phyloP scores from a whole-genome alignment of 2,329 filamentous ascomycete species.

The Epichloe uncinata region DNA sequence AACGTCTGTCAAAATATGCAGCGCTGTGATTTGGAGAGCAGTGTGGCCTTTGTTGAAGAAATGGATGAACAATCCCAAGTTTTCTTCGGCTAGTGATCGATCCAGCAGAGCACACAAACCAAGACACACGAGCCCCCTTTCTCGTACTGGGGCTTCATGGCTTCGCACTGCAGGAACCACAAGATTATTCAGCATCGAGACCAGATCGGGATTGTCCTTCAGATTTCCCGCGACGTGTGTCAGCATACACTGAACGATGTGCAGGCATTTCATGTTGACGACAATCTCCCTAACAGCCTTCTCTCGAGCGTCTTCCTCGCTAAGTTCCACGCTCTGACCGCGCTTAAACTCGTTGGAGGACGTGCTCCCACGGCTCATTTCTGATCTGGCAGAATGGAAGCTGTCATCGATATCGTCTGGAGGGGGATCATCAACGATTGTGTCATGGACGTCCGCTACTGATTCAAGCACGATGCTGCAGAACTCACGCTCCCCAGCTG shows the following conservation, averaged over 20 bases:
- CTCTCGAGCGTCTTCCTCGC: slow-evolving; percentile 51
- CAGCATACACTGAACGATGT: slow-evolving; percentile 95
- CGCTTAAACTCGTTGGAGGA: slow-evolving; percentile 34
- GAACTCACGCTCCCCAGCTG: slow-evolving; percentile 67
- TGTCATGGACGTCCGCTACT: slow-evolving; percentile 92
- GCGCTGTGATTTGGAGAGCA: slow-evolving; percentile 72
- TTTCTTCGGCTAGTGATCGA: slow-evolving; percentile 82
- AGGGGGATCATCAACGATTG: slow-evolving; percentile 60
- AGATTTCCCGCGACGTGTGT: slow-evolving; percentile 81
- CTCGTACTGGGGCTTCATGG: slow-evolving; percentile 83
- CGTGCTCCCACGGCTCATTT: slow-evolving; percentile 56
- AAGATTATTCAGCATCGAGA: slow-evolving; percentile 95
- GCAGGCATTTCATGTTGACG: slow-evolving; percentile 95
- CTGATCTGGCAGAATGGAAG: slow-evolving; percentile 87
- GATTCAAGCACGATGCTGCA: slow-evolving; percentile 81
- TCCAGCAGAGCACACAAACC: slow-evolving; percentile 87
- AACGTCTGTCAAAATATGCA: slow-evolving; percentile 89
- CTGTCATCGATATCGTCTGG: slow-evolving; percentile 50
- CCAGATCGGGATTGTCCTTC: slow-evolving; percentile 80
- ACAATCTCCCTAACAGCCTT: slow-evolving; percentile 84
- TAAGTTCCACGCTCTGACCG: slow-evolving; percentile 29
- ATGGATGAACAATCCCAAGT: slow-evolving; percentile 84
- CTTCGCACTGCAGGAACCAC: slow-evolving; percentile 90
- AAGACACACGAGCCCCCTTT: slow-evolving; percentile 77
- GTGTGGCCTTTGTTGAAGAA: slow-evolving; percentile 92